A percentile compares a stretch with the other conserved stretches of the same genome.
These are phyloP conservation scores for Bassia scoparia DNA, from an alignment of 148 eudicot genomes.

Conservation along the genomic window DNA sequence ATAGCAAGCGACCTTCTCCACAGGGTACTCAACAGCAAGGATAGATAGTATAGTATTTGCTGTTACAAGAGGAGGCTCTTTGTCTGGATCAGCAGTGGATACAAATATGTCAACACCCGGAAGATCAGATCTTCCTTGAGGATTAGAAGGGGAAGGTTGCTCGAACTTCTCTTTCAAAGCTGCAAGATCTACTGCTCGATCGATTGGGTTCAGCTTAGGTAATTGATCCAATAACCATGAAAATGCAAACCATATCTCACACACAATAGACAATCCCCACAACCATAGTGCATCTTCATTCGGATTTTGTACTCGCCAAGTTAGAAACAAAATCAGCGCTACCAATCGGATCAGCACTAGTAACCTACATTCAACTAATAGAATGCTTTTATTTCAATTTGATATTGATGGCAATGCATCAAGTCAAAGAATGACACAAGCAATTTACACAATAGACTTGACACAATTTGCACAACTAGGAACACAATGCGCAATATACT, in stretches of 20 bases:
- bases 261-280: constrained; percentile 69
- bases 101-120: constrained; percentile 79
- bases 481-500: too few species aligned
- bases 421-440: background rate
- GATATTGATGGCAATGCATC: background rate
- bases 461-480: too few species aligned
- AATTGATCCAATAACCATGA: constrained; percentile 87
- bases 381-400: constrained; percentile 23
- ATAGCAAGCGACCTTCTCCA: constrained; percentile 68
- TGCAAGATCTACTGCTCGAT: constrained; percentile 62
- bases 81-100: constrained; percentile 88
- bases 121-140: constrained; percentile 79
- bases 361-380: constrained; percentile 43
- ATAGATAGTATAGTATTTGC: constrained; percentile 80
- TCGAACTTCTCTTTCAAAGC: constrained; percentile 81
- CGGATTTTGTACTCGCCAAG: constrained; percentile 61
- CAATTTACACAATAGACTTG: too few species aligned
- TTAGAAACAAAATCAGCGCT: constrained; percentile 45
- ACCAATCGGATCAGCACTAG: constrained; percentile 61
- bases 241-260: constrained; percentile 87
- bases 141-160: constrained; percentile 47
- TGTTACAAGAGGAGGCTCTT: constrained; percentile 89
- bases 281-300: constrained; percentile 78
- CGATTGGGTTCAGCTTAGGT: constrained; percentile 88
- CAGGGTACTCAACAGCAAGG: constrained; percentile 76